Evolutionary conservation across 257 asterid genomes (phyloP), one percentile per base, ranked within the genome.

Genomic region (Gardenia jasminoides): DNA sequence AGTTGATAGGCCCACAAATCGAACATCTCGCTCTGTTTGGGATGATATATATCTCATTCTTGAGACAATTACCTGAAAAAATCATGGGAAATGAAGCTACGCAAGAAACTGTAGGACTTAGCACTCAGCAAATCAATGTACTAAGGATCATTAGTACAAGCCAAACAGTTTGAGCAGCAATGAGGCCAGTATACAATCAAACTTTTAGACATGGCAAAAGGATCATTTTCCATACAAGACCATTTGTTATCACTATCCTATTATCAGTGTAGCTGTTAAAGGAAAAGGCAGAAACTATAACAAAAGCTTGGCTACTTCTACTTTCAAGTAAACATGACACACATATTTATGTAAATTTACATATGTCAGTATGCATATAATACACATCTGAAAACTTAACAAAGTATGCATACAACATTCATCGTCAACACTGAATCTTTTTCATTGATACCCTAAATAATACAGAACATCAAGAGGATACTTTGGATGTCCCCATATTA

Each of bases 31-130:
- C 72, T 93, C 99, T 36, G 99, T 95, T 88, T 93, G 97, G 80
- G 99, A 95, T 83, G 99, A 95, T 86, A 95, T 95, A 87, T 93
- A 95, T 90, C 99, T 90, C 99, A 95, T 95, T 83, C 99, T 89
- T 58, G 99, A 95, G 79, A 95, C 98, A 86, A 95, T 95, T 87
- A 95, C 99, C 99, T 95, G 80, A 58, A 71, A 82, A 68, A 43
- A 71, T 50, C 81, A 79, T 19, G 41, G 19, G 4, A 61, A 75
- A 39, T 16, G 50, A 48, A 65, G 62, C 50, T 43, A 79, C 56
- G 13, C 39, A 43, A n/a, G 59, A 61, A 75, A 47, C 39, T 47
- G 22, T 9, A 69, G 58, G 71, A 52, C 33, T 28, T 24, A 72
- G n/a, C 28, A 70, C 33, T 15, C 61, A 22, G 17, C 76, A 67